Percentiles rank a stretch among this genome's conserved stretches.
phyloP scores from a whole-genome alignment of 768 basidiomycete species.

The Steccherinum ochraceum region DNA sequence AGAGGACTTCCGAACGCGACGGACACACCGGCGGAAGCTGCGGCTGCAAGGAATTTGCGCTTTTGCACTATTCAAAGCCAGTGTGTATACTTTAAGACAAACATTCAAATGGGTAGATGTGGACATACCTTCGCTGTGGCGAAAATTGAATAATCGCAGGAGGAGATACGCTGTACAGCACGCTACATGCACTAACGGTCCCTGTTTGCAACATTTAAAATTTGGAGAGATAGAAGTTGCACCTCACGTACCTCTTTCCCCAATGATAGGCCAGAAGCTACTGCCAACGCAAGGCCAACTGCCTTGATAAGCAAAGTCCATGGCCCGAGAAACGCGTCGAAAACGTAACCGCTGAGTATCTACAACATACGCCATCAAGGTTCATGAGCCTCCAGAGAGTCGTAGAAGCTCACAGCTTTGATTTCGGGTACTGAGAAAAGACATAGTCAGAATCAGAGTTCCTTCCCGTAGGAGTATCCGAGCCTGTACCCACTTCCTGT shows the following conservation, averaged over 20 bases:
- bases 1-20: conserved; percentile 87
- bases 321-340: conserved; percentile 79
- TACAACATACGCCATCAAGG: too few species aligned
- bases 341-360: conserved; percentile 81
- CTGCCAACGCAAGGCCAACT: conserved; percentile 74
- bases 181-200: conserved; percentile 80
- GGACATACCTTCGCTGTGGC: conserved; percentile 65
- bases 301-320: conserved; percentile 86
- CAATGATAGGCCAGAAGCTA: conserved; percentile 78
- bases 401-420: conserved; percentile 51
- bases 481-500: conserved; percentile 68
- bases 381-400: neutral
- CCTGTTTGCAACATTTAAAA: conserved; percentile 29
- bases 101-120: neutral
- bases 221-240: conserved; percentile 6
- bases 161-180: conserved; percentile 75
- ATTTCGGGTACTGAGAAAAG: conserved; percentile 60
- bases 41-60: conserved; percentile 74
- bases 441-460: neutral
- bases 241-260: conserved; percentile 64
- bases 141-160: conserved; percentile 60
- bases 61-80: conserved; percentile 50
- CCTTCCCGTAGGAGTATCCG: neutral
- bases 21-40: conserved; percentile 81
- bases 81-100: neutral